Conservation (phyloP, 352 stramenopile genomes). For the Pythium brassicae region DNA sequence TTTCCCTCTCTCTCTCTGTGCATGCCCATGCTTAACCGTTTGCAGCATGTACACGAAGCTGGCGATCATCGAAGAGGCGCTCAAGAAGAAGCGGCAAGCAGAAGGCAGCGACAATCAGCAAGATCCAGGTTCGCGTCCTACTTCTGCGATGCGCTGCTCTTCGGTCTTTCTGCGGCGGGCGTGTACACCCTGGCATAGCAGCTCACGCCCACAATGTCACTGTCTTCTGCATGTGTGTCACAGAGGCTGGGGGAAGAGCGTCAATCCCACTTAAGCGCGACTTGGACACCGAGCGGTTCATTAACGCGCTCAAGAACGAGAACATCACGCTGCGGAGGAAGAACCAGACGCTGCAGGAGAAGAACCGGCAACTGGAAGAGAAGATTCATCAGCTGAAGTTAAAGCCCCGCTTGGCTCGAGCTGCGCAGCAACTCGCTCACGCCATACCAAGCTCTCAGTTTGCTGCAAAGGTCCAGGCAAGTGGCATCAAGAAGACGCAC, state of each 20-base stretch:
- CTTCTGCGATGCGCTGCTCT: neutral
- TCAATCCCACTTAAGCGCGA: slow-evolving; percentile 41
- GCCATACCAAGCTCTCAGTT: neutral
- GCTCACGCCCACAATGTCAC: too few species aligned
- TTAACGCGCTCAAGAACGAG: slow-evolving; percentile 73
- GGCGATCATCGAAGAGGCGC: slow-evolving; percentile 81
- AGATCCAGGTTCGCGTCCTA: slow-evolving; percentile 27
- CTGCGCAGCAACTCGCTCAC: neutral
- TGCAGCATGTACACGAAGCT: slow-evolving; percentile 87
- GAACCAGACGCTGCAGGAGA: slow-evolving; percentile 61
- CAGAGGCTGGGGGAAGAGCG: slow-evolving; percentile 26
- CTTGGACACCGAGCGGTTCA: slow-evolving; percentile 78
- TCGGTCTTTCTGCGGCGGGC: neutral
- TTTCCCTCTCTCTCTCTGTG: neutral
- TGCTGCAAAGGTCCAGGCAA: slow-evolving; percentile 13
- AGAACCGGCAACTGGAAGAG: slow-evolving; percentile 63
- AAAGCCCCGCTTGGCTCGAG: slow-evolving; percentile 13
- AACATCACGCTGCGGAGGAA: slow-evolving; percentile 73
- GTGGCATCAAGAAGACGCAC: slow-evolving; percentile 1
- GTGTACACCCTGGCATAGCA: neutral
- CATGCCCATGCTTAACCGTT: neutral
- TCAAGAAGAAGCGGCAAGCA: slow-evolving; percentile 66
- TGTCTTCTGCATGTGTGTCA: neutral
- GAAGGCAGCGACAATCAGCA: slow-evolving; percentile 60
- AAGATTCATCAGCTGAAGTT: slow-evolving; percentile 32